Evolutionary conservation across 2,329 filamentous ascomycete genomes (phyloP).

Genomic region (Hymenoscyphus scutula): DNA sequence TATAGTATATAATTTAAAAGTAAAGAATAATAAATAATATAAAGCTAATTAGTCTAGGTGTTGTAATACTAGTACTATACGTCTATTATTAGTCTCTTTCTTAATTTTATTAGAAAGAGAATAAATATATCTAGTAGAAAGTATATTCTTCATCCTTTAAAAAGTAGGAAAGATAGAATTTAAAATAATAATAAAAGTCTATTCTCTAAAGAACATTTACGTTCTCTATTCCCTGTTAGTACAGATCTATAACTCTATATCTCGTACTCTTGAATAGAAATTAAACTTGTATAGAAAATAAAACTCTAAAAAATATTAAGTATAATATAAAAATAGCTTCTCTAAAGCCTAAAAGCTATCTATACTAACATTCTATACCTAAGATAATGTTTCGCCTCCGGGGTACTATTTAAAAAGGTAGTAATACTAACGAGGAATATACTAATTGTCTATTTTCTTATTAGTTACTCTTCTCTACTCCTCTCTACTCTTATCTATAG

Average conservation of each 20-base stretch:
- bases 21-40: slow-evolving; percentile 17
- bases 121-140: slow-evolving; percentile 16
- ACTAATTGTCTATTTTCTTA: background rate
- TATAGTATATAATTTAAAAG: slow-evolving; percentile 17
- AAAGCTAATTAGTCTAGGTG: slow-evolving; percentile 16
- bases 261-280: background rate
- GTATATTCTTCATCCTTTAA: slow-evolving; percentile 21
- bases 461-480: background rate
- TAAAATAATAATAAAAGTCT: slow-evolving; percentile 19
- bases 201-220: slow-evolving; percentile 26
- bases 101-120: too few relatives aligned
- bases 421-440: slow-evolving; percentile 7
- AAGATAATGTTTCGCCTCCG: slow-evolving; percentile 16
- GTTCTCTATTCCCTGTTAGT: too few relatives aligned
- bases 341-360: slow-evolving; percentile 34
- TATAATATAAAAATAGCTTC: slow-evolving; percentile 32
- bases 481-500: too few relatives aligned
- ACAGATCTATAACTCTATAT: background rate
- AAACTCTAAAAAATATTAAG: slow-evolving; percentile 31
- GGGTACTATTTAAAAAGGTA: slow-evolving; percentile 14
- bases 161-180: slow-evolving; percentile 22
- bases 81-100: too few relatives aligned
- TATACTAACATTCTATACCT: slow-evolving; percentile 26
- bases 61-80: slow-evolving; percentile 19
- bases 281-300: slow-evolving; percentile 18